Evolutionary conservation across 129 eudicot genomes (phyloP), one percentile per base, ranked within the genome.

Genomic region (Deinandra increscens): DNA sequence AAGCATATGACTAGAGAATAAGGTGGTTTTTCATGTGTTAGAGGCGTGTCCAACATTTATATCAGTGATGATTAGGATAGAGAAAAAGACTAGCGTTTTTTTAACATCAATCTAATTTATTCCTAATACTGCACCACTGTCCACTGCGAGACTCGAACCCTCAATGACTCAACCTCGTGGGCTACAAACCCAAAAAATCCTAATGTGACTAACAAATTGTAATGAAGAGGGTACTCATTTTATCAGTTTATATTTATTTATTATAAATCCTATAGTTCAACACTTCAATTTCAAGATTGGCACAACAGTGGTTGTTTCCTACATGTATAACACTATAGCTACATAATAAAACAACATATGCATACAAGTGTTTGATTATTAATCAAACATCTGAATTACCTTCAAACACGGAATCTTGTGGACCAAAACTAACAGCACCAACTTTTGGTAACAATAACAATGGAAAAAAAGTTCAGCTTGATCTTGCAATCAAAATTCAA

Each of bases 21-120:
- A 69, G 75, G 71, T 77, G 70, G 81, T 61, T 77, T 62, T 62
- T 61, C 70, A 77, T 77, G 81, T 66, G 61, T 77, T 49, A 48
- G 70, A 75, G 62, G 75, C 56, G 70, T 55, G 59, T 61, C 49
- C 65, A 0, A 19, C 76, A 77, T 76, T 76, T 60, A 76, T 76
- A 76, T n/a, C 69, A 60, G 39, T 62, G 44, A 67, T 65, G 55
- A 77, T 69, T 69, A 60, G 31, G 75, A 68, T 37, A 50, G 71
- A 50, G 70, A 62, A 65, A 18, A 34, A n/a, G 64, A 20, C 18
- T n/a, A n/a, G 63, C 49, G 33, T 42, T 43, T 66, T 31, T 42
- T 75, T 49, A 62, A 41, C 18, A 17, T 18, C 36, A 36, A 56
- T 58, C 31, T 26, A 26, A 26, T 26, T 3, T 26, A 26, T 26